phyloP scores from a whole-genome alignment of 1,139 yeast genomes.

The Kodamaea fungicola region DNA sequence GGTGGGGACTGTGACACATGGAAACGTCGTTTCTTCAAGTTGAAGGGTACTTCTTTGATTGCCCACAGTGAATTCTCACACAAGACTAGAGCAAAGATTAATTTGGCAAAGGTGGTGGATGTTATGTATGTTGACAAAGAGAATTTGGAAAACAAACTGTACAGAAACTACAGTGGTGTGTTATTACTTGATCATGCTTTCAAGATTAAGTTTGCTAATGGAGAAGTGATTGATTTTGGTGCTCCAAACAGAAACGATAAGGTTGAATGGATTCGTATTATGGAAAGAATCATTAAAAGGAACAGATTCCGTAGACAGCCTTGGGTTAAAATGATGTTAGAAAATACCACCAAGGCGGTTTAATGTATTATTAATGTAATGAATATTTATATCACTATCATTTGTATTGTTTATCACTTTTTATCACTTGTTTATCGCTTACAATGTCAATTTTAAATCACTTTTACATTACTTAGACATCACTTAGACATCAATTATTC shows the following conservation, averaged over 20 bases:
- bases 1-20: constrained; percentile 71
- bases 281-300: constrained; percentile 52
- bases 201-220: constrained; percentile 60
- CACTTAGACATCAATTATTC: too few species aligned
- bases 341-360: neutral
- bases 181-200: constrained; percentile 61
- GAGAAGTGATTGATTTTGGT: constrained; percentile 67
- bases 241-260: constrained; percentile 60
- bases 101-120: constrained; percentile 57
- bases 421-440: too few species aligned
- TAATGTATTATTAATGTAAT: too few species aligned
- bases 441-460: too few species aligned
- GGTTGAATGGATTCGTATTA: constrained; percentile 50
- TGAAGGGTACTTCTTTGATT: constrained; percentile 56
- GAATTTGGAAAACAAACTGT: constrained; percentile 28
- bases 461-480: too few species aligned
- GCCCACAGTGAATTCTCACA: constrained; percentile 64
- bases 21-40: constrained; percentile 61
- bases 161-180: constrained; percentile 63
- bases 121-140: constrained; percentile 49
- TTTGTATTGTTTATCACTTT: too few species aligned
- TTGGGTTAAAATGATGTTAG: constrained; percentile 59
- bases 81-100: constrained; percentile 65
- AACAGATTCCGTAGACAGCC: constrained; percentile 61
- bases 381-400: too few species aligned